These are phyloP conservation scores for Phytophthora agathidicida DNA, from an alignment of 352 stramenopile species.

Conservation along the genomic window DNA sequence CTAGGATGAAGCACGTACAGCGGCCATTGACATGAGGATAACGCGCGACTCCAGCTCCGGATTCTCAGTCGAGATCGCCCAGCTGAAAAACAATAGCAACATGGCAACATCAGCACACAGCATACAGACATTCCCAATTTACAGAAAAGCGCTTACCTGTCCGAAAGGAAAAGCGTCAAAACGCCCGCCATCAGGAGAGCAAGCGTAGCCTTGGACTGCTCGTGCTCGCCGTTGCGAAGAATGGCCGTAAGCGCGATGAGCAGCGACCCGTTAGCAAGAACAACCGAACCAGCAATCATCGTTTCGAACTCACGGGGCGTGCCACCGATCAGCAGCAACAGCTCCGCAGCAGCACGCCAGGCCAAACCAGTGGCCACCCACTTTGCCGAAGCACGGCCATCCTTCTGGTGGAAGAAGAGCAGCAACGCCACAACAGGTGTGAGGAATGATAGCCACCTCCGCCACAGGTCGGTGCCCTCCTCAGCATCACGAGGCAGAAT, in stretches of 20 bases:
- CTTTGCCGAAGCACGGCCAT: slow-evolving; percentile 71
- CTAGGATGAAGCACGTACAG: slow-evolving; percentile 44
- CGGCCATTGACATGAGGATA: slow-evolving; percentile 75
- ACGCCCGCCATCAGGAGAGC: slow-evolving; percentile 43
- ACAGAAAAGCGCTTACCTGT: slow-evolving; percentile 63
- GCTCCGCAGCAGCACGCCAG: slow-evolving; percentile 74
- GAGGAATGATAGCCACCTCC: slow-evolving; percentile 69
- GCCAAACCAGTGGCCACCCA: slow-evolving; percentile 84
- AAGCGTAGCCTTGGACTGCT: slow-evolving; percentile 64
- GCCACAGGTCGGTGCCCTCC: slow-evolving; percentile 44
- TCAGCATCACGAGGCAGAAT: slow-evolving; percentile 46
- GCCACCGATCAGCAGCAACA: slow-evolving; percentile 65
- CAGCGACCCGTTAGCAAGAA: slow-evolving; percentile 64
- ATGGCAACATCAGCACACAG: slow-evolving; percentile 2
- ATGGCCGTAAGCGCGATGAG: slow-evolving; percentile 53
- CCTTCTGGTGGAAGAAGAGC: slow-evolving; percentile 78
- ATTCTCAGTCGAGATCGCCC: slow-evolving; percentile 61
- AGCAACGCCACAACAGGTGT: slow-evolving; percentile 68
- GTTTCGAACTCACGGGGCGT: slow-evolving; percentile 50
- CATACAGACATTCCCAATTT: neutral
- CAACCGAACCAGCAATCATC: slow-evolving; percentile 42
- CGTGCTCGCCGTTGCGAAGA: slow-evolving; percentile 55
- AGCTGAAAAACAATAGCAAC: slow-evolving; percentile 31
- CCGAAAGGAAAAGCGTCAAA: slow-evolving; percentile 64
- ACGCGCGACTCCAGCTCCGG: slow-evolving; percentile 63